These are phyloP conservation scores for Sugiyamaella grinbergsii DNA, from an alignment of 1,139 yeast species.

Conservation along the genomic window DNA sequence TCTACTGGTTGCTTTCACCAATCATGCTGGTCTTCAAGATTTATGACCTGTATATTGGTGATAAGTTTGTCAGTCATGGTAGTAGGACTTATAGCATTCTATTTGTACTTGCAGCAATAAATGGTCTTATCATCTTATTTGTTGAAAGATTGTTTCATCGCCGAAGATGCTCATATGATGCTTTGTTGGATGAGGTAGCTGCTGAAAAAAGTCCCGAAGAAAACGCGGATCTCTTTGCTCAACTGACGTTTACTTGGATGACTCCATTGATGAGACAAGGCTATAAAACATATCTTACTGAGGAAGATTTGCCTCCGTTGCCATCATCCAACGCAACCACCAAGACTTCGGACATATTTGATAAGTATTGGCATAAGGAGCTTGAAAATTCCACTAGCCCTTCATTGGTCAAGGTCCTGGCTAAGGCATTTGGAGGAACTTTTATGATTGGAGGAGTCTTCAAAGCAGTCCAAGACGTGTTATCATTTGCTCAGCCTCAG, in stretches of 20 bases:
- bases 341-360: conserved; percentile 48
- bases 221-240: conserved; percentile 76
- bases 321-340: conserved; percentile 66
- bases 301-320: conserved; percentile 76
- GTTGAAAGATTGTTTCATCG: conserved; percentile 58
- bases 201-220: conserved; percentile 63
- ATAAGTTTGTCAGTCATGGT: conserved; percentile 35
- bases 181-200: conserved; percentile 44
- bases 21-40: conserved; percentile 48
- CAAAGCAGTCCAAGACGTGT: conserved; percentile 73
- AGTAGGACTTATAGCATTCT: conserved; percentile 39
- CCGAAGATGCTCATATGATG: conserved; percentile 48
- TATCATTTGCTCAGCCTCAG: conserved; percentile 90
- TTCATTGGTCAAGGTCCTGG: conserved; percentile 64
- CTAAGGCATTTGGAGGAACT: conserved; percentile 68
- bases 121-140: conserved; percentile 53
- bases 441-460: conserved; percentile 74
- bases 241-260: conserved; percentile 90
- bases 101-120: conserved; percentile 52
- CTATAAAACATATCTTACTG: conserved; percentile 68
- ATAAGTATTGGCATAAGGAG: conserved; percentile 61
- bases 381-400: conserved; percentile 51
- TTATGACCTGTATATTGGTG: conserved; percentile 54
- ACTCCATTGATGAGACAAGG: conserved; percentile 86
- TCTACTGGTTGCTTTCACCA: conserved; percentile 72